phyloP scores from a whole-genome alignment of 768 basidiomycete genomes.

The Epithele typhae region DNA sequence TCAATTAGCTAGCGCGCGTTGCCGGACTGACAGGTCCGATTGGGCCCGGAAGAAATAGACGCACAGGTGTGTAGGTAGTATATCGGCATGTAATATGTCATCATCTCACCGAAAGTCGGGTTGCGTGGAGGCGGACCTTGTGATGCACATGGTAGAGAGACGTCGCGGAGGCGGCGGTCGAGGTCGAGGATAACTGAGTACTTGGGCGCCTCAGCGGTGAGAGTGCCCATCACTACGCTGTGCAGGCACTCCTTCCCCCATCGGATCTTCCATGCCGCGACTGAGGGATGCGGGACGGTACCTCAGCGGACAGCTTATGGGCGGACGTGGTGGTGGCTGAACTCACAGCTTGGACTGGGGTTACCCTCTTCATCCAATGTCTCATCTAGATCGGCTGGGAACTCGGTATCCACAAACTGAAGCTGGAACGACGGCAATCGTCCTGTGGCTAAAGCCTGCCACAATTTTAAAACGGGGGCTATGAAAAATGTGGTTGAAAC shows the following conservation, averaged over 20 bases:
- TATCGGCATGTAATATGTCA: conserved; percentile 72
- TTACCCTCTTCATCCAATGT: conserved; percentile 49
- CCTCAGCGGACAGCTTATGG: conserved; percentile 33
- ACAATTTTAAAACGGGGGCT: conserved; percentile 4
- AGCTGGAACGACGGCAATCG: conserved; percentile 36
- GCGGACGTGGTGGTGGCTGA: not conserved
- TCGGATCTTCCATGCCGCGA: conserved; percentile 54
- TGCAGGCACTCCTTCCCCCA: conserved; percentile 52
- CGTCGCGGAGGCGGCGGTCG: conserved; percentile 63
- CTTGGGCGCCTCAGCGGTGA: conserved; percentile 53
- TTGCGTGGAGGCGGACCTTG: conserved; percentile 45
- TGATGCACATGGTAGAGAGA: conserved; percentile 59
- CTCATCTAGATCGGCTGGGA: conserved; percentile 54
- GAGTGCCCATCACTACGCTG: conserved; percentile 50
- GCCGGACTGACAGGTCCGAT: conserved; percentile 36
- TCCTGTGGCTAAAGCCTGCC: conserved; percentile 43
- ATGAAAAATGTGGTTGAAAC: conserved; percentile 31
- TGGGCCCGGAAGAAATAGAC: conserved; percentile 20
- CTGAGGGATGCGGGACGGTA: conserved; percentile 27
- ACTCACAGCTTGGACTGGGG: conserved; percentile 37
- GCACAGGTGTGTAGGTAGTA: conserved; percentile 70
- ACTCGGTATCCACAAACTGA: conserved; percentile 43
- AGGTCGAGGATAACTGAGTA: conserved; percentile 65
- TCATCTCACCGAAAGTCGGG: conserved; percentile 52
- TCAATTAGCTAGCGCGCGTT: conserved; percentile 36